Evolutionary conservation across 1,284 basidiomycete species (phyloP).

Genomic region (Apiotrichum laibachii): DNA sequence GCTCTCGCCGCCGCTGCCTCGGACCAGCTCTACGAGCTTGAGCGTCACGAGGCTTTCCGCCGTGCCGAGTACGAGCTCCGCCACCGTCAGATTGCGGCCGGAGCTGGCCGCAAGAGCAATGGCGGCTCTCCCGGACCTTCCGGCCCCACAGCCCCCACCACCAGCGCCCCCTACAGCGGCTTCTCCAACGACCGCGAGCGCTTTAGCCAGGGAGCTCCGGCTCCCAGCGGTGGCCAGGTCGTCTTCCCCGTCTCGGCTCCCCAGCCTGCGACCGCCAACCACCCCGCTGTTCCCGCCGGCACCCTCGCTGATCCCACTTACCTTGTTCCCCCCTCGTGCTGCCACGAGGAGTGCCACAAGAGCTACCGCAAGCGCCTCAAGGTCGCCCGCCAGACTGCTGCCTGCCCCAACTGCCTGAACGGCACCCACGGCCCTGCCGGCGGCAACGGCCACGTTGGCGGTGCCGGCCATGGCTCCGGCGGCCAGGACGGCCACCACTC

Average conservation of each 20-base stretch:
- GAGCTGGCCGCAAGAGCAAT: conserved; percentile 54
- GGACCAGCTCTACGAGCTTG: conserved; percentile 80
- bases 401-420: conserved; percentile 49
- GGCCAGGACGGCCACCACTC: conserved; percentile 39
- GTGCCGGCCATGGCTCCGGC: conserved; percentile 26
- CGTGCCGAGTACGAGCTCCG: conserved; percentile 80
- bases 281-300: conserved; percentile 50
- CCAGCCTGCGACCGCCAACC: conserved; percentile 47
- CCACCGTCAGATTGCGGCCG: conserved; percentile 56
- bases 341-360: conserved; percentile 56
- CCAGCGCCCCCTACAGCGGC: conserved; percentile 23
- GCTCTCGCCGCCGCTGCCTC: conserved; percentile 76
- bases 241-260: conserved; percentile 51
- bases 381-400: conserved; percentile 51
- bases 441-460: conserved; percentile 26
- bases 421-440: conserved; percentile 24
- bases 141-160: conserved; percentile 1
- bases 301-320: conserved; percentile 53
- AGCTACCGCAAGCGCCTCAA: conserved; percentile 54
- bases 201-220: conserved; percentile 35
- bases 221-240: conserved; percentile 40
- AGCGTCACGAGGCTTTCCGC: conserved; percentile 74
- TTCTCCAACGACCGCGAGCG: conserved; percentile 47
- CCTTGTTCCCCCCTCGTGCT: conserved; percentile 53
- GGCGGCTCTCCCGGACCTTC: conserved; percentile 62